phyloP scores from a whole-genome alignment of 305 asterid species.

The Fraxinus paxiana region DNA sequence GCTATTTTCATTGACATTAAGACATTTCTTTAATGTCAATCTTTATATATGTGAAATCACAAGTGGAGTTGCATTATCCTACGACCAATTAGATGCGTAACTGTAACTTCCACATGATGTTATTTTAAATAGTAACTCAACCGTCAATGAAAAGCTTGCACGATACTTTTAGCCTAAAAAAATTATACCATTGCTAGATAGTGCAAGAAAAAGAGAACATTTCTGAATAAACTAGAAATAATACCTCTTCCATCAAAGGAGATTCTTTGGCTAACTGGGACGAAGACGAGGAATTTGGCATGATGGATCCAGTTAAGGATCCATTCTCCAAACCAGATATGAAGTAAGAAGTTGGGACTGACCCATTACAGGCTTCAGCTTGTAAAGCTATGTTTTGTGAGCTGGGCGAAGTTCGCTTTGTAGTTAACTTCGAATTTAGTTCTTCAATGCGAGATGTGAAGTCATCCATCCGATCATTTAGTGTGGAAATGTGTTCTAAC shows the following conservation, averaged over 20 bases:
- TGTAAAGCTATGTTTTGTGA: conserved; percentile 46
- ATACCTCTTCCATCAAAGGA: conserved; percentile 80
- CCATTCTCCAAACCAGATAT: conserved; percentile 82
- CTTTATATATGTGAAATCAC: neutral
- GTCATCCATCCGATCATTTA: conserved; percentile 87
- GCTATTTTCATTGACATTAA: neutral
- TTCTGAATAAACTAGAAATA: neutral
- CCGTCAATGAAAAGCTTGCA: neutral
- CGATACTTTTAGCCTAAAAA: neutral
- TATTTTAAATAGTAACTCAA: neutral
- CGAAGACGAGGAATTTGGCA: conserved; percentile 71
- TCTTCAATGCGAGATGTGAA: conserved; percentile 75
- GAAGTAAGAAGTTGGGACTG: conserved; percentile 85
- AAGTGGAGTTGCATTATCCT: neutral
- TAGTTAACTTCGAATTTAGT: conserved; percentile 58
- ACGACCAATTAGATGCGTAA: neutral
- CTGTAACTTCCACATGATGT: neutral
- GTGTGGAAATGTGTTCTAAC: conserved; percentile 83
- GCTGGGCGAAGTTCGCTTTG: conserved; percentile 47
- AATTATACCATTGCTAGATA: neutral
- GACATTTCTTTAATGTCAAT: neutral
- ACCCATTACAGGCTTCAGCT: conserved; percentile 70
- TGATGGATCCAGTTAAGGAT: conserved; percentile 59
- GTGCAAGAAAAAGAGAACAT: neutral
- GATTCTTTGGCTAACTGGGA: conserved; percentile 71